These are phyloP conservation scores for Calocybe cyanea DNA, from an alignment of 768 basidiomycete genomes.

Conservation along the genomic window DNA sequence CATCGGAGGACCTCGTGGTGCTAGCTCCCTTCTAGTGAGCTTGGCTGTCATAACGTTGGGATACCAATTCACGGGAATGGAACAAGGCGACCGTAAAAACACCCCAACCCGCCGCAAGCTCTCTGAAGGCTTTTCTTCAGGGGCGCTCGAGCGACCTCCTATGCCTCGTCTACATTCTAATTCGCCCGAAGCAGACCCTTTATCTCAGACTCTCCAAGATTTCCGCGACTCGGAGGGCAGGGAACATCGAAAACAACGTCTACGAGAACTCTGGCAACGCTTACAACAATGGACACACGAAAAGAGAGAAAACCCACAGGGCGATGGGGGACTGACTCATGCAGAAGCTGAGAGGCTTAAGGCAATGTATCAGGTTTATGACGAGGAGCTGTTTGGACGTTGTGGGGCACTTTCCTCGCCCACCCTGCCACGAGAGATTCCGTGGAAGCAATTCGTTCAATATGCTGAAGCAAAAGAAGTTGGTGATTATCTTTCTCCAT, in stretches of 20 bases:
- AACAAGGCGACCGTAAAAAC: conserved; percentile 13
- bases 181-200: conserved; percentile 34
- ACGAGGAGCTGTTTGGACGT: conserved; percentile 65
- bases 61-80: conserved; percentile 10
- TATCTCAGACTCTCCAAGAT: conserved; percentile 52
- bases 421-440: conserved; percentile 43
- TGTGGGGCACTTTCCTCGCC: conserved; percentile 43
- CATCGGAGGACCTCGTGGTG: neutral
- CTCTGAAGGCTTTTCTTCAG: conserved; percentile 49
- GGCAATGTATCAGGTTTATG: conserved; percentile 76
- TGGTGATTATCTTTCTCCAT: conserved; percentile 42
- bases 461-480: conserved; percentile 81
- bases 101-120: conserved; percentile 43
- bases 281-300: conserved; percentile 32
- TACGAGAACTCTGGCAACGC: conserved; percentile 62
- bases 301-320: conserved; percentile 8
- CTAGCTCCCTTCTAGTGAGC: too few relatives aligned
- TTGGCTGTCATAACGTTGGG: conserved; percentile 3
- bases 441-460: conserved; percentile 68
- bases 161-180: conserved; percentile 62
- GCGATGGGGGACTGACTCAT: conserved; percentile 38
- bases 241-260: conserved; percentile 53
- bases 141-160: conserved; percentile 49
- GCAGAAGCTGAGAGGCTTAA: conserved; percentile 62
- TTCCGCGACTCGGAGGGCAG: conserved; percentile 64